Evolutionary conservation across 805 yeast species (phyloP).

Genomic region (Naumovozyma castellii): DNA sequence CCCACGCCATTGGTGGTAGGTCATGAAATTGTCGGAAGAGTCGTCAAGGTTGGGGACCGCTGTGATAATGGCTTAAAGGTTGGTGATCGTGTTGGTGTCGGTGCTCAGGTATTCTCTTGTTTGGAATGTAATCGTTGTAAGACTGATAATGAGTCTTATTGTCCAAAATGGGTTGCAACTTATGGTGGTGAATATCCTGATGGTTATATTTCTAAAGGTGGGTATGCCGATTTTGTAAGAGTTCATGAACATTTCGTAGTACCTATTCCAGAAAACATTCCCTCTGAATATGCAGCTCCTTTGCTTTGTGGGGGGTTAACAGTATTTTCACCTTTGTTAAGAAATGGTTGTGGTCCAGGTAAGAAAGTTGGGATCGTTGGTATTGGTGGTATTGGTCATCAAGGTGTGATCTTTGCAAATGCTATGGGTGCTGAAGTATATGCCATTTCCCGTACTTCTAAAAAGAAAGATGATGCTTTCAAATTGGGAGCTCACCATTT

Average conservation of each 20-base stretch:
- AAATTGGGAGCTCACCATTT: conserved; percentile 46
- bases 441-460: conserved; percentile 43
- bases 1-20: conserved; percentile 41
- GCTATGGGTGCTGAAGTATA: conserved; percentile 53
- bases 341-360: conserved; percentile 43
- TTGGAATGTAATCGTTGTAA: conserved; percentile 52
- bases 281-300: conserved; percentile 56
- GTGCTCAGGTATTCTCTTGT: conserved; percentile 61
- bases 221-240: conserved; percentile 56
- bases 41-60: conserved; percentile 47
- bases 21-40: conserved; percentile 57
- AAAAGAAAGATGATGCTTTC: conserved; percentile 42
- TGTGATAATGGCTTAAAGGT: conserved; percentile 40
- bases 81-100: conserved; percentile 76
- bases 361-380: conserved; percentile 46
- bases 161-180: conserved; percentile 41
- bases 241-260: conserved; percentile 55
- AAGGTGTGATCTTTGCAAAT: conserved; percentile 47
- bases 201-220: conserved; percentile 49
- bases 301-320: conserved; percentile 74
- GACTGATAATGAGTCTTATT: conserved; percentile 46
- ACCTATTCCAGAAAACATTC: conserved; percentile 49
- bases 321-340: conserved; percentile 55
- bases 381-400: conserved; percentile 50
- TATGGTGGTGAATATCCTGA: conserved; percentile 38